Conservation (phyloP, 306 rosid species). For the Glycine soja region DNA sequence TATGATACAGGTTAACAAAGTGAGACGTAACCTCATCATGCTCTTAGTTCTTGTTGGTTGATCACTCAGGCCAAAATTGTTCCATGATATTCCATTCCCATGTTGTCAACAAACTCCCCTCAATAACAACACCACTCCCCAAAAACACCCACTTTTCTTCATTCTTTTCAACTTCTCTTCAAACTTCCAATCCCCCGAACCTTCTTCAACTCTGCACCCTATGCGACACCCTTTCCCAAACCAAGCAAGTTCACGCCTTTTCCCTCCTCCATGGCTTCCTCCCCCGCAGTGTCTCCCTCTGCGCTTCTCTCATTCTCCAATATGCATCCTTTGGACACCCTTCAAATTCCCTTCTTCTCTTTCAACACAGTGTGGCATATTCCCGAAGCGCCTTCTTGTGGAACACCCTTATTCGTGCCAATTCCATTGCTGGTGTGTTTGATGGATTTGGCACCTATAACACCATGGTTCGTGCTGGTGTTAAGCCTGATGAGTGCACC, state of each 20-base stretch:
- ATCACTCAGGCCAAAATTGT: neutral
- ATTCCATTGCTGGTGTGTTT: conserved; percentile 57
- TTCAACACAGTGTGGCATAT: conserved; percentile 50
- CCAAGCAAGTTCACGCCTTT: conserved; percentile 76
- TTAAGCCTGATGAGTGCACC: conserved; percentile 71
- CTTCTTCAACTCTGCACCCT: conserved; percentile 56
- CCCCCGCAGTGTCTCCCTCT: conserved; percentile 69
- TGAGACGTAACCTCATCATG: neutral
- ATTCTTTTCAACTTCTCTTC: neutral
- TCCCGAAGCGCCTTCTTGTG: conserved; percentile 75
- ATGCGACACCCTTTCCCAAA: conserved; percentile 58
- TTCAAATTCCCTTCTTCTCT: conserved; percentile 53
- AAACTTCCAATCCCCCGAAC: conserved; percentile 44
- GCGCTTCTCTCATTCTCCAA: conserved; percentile 75
- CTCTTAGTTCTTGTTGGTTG: neutral
- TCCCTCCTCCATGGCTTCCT: conserved; percentile 65
- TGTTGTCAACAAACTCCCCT: conserved; percentile 43
- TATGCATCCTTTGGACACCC: conserved; percentile 67
- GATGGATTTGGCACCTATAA: conserved; percentile 70
- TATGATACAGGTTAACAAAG: too few relatives aligned
- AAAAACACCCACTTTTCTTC: too few relatives aligned
- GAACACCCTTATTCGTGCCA: conserved; percentile 80
- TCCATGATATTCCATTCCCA: conserved; percentile 49
- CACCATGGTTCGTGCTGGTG: conserved; percentile 65
- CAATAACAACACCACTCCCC: neutral